Evolutionary conservation across 139 green algal genomes (phyloP), one percentile per base, ranked within the genome.

Genomic region (Coccomyxa sp.): DNA sequence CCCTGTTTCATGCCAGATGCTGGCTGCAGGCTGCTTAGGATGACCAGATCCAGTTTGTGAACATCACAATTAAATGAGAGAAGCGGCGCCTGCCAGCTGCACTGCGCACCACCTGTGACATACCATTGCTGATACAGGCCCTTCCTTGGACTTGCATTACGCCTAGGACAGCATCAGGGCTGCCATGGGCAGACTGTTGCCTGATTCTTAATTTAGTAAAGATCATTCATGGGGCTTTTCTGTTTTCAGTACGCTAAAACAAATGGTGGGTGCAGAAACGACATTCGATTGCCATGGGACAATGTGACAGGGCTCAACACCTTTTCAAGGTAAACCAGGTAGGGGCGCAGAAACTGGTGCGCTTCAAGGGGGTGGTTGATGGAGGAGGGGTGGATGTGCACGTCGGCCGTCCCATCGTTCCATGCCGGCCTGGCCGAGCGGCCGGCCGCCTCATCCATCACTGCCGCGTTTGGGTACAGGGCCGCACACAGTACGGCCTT

Each of bases 241-340:
- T 11, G 3, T 7, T 51, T 51, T 11, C 63, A 71, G 4, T 71
- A 21, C 10, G 9, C 63, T 71, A 9, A 28, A 28, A 25, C 63
- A 71, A 28, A 25, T 71, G 63, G 7, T 3, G 18, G 21, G 21
- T 71, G 63, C 63, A 11, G 18, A 14, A 71, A 25, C 63, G 18
- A 71, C 63, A 71, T 71, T 25, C 18, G 63, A 28, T 71, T 71
- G 63, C 4, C 21, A 21, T 71, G 38, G 7, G 38, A 51, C 38
- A 51, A 51, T 51, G 38, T 51, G 38, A 51, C 38, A 51, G 38
- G 38, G 66, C 21, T 27, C 45, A 76, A 21, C 66, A 96, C 92
- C 92, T 97, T 97, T 76, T 98, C 95, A 31, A 95, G 84, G 82
- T 93, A 98, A 13, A 95, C 89, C 13, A 97, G 67, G 86, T 93